Conservation (phyloP, 176 grass and related monocot species). For the Otatea glauca region DNA sequence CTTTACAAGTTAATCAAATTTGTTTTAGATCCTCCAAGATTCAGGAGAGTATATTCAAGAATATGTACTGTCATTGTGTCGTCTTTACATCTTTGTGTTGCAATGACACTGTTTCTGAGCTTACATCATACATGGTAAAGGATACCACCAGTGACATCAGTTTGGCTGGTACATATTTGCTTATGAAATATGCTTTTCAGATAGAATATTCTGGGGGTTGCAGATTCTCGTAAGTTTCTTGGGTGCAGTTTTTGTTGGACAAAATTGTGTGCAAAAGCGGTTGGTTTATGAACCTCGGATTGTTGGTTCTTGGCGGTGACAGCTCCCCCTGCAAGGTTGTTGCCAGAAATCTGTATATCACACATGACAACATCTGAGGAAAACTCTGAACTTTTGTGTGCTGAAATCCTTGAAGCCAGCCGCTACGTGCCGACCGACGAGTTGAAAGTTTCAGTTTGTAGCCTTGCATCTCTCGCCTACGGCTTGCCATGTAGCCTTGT, state of each 20-base stretch:
- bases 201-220: constrained; percentile 11
- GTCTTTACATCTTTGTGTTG: neutral
- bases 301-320: neutral
- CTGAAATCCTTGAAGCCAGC: neutral
- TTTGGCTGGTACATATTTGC: neutral
- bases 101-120: neutral
- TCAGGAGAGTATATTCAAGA: neutral
- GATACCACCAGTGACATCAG: neutral
- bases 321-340: neutral
- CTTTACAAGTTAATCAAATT: constrained; percentile 12
- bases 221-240: neutral
- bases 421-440: neutral
- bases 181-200: neutral
- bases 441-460: neutral
- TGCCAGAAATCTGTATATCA: neutral
- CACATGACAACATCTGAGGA: too few species aligned
- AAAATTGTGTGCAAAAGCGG: neutral
- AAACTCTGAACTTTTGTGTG: neutral
- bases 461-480: neutral
- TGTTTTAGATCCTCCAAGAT: neutral
- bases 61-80: neutral
- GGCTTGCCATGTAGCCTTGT: neutral
- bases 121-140: neutral
- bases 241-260: neutral
- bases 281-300: neutral